Percentiles rank a stretch among this genome's conserved stretches.
phyloP scores from a whole-genome alignment of 768 basidiomycete species.

The Pleurotus platypus region DNA sequence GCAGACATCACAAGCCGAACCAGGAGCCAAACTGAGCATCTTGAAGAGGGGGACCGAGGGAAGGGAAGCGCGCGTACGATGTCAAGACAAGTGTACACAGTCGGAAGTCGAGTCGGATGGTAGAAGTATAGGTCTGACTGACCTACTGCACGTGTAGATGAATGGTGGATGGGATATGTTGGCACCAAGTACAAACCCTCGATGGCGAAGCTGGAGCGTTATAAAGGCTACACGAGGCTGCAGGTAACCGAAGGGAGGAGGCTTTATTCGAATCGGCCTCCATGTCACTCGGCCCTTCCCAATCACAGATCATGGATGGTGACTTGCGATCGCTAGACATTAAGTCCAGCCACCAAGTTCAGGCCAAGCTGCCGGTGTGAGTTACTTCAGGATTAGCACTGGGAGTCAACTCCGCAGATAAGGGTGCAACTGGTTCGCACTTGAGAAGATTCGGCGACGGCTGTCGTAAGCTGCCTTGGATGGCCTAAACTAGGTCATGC shows the following conservation, averaged over 20 bases:
- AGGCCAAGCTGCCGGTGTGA: constrained; percentile 8
- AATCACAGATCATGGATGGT: constrained; percentile 22
- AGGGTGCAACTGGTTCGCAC: not conserved
- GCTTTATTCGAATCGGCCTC: constrained; percentile 31
- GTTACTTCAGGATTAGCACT: constrained; percentile 6
- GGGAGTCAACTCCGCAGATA: constrained; percentile 7
- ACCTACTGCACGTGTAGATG: constrained; percentile 11
- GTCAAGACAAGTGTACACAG: constrained; percentile 6
- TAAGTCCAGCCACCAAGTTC: constrained; percentile 6
- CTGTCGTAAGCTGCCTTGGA: constrained; percentile 6
- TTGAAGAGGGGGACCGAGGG: constrained; percentile 23
- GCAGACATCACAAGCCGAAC: constrained; percentile 75
- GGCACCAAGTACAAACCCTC: constrained; percentile 13
- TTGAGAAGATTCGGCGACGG: constrained; percentile 7
- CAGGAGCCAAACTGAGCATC: constrained; percentile 65
- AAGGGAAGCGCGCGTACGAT: constrained; percentile 20
- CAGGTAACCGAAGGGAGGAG: constrained; percentile 28
- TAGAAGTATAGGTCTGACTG: not conserved
- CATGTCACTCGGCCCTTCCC: constrained; percentile 27
- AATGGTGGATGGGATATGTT: constrained; percentile 17
- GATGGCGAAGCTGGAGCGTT: constrained; percentile 29
- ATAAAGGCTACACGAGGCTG: constrained; percentile 43
- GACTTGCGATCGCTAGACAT: constrained; percentile 13
- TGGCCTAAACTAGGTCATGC: constrained; percentile 1
- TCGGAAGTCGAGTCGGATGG: constrained; percentile 8